phyloP scores from a whole-genome alignment of 2,329 filamentous ascomycete species.

The Macrophomina pseudophaseolina region DNA sequence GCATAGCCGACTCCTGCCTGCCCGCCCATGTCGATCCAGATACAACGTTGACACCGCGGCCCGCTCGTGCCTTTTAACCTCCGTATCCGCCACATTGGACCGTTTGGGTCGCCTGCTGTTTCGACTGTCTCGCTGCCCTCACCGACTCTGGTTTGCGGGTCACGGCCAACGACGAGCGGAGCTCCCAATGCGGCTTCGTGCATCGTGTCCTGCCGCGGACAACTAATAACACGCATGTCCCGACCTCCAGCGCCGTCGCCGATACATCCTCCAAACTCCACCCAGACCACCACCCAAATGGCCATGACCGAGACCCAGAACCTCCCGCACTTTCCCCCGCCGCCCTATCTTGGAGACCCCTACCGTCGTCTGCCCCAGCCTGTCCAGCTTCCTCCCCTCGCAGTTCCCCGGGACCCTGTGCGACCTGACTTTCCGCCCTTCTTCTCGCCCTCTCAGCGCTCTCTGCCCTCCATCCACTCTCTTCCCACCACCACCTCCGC shows the following conservation, averaged over 20 bases:
- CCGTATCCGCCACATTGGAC: conserved; percentile 42
- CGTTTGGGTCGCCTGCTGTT: conserved; percentile 21
- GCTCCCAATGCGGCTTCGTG: conserved; percentile 48
- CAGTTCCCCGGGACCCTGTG: conserved; percentile 43
- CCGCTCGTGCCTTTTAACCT: conserved; percentile 38
- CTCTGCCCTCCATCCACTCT: conserved; percentile 42
- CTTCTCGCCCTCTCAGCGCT: conserved; percentile 40
- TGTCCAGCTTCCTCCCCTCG: conserved; percentile 46
- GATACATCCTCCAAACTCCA: conserved; percentile 46
- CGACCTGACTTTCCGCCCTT: conserved; percentile 44
- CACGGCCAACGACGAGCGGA: conserved; percentile 25
- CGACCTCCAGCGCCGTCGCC: conserved; percentile 47
- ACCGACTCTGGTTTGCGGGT: conserved; percentile 25
- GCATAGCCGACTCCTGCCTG: conserved; percentile 32
- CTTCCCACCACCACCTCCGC: conserved; percentile 30
- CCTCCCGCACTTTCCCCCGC: conserved; percentile 46
- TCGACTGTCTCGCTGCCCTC: conserved; percentile 24
- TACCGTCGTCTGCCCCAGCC: conserved; percentile 48
- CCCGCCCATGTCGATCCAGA: conserved; percentile 46
- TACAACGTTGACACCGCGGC: conserved; percentile 35
- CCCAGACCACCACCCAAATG: conserved; percentile 36
- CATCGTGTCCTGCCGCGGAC: conserved; percentile 46
- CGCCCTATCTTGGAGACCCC: conserved; percentile 46
- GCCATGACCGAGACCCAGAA: conserved; percentile 55
- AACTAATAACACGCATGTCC: conserved; percentile 52